Percentiles rank a stretch among this genome's conserved stretches.
phyloP scores from a whole-genome alignment of 306 rosid genomes.

The Begonia loranthoides region DNA sequence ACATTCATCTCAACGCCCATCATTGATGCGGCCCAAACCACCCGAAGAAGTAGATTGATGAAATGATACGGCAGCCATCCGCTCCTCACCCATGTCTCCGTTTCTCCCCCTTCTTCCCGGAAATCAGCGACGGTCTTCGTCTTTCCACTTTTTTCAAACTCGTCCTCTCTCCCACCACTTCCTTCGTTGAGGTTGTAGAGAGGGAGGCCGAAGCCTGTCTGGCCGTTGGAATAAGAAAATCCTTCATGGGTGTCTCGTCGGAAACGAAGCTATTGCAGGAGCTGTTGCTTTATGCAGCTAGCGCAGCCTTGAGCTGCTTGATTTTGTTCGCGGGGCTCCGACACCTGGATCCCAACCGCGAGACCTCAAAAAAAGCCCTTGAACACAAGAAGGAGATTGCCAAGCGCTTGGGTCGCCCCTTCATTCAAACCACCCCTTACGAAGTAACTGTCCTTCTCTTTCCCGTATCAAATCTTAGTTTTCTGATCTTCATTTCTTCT shows the following conservation, averaged over 20 bases:
- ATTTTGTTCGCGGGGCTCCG: slow-evolving; percentile 69
- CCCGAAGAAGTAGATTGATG: no score
- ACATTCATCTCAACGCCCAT: no score
- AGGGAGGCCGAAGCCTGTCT: neutral
- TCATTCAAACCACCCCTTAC: slow-evolving; percentile 69
- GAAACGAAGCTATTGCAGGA: slow-evolving; percentile 67
- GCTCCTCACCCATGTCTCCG: no score
- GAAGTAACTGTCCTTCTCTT: slow-evolving; percentile 32
- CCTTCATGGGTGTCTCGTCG: slow-evolving; percentile 25
- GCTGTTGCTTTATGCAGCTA: slow-evolving; percentile 72
- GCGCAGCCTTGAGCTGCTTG: slow-evolving; percentile 87
- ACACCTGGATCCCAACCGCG: slow-evolving; percentile 83
- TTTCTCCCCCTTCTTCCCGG: no score
- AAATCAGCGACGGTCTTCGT: no score
- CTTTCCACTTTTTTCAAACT: no score
- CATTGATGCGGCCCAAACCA: no score
- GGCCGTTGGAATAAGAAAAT: slow-evolving; percentile 2
- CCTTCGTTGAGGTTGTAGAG: neutral
- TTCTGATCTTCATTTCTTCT: neutral
- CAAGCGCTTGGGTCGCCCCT: slow-evolving; percentile 90
- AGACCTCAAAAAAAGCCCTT: slow-evolving; percentile 68
- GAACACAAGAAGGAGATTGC: slow-evolving; percentile 90
- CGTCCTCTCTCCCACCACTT: neutral
- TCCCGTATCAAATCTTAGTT: neutral
- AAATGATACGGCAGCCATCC: no score